phyloP scores from a whole-genome alignment of 148 eudicot genomes.

The Beta vulgaris region DNA sequence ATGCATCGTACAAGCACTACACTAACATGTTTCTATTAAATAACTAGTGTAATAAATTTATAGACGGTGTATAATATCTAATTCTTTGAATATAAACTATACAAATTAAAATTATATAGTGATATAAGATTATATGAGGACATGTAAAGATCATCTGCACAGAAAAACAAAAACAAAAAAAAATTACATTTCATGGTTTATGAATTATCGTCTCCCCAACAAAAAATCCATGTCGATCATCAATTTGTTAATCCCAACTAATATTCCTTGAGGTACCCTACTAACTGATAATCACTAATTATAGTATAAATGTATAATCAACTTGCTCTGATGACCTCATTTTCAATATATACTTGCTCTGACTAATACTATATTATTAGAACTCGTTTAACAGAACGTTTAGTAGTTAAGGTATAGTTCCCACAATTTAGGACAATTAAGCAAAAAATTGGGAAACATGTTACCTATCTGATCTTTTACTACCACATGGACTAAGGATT shows the following conservation, averaged over 20 bases:
- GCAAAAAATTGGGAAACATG: constrained; percentile 25
- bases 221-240: no score
- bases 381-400: constrained; percentile 17
- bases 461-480: not conserved
- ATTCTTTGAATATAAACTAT: no score
- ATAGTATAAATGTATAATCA: constrained; percentile 16
- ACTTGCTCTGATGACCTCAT: constrained; percentile 1
- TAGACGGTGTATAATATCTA: no score
- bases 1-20: no score
- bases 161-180: no score
- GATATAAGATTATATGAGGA: no score
- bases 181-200: no score
- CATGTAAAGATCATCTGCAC: no score
- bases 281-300: not conserved
- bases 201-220: no score
- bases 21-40: no score
- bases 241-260: constrained; percentile 2
- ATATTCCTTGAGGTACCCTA: constrained; percentile 18
- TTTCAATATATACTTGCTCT: not conserved
- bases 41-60: no score
- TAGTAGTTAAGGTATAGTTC: constrained; percentile 11
- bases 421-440: constrained; percentile 22
- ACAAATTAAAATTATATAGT: no score
- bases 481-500: not conserved
- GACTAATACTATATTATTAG: not conserved